A percentile compares a stretch with the other conserved stretches of the same genome.
Conservation (phyloP, 2,329 filamentous ascomycete species). For the Fusarium sp. region DNA sequence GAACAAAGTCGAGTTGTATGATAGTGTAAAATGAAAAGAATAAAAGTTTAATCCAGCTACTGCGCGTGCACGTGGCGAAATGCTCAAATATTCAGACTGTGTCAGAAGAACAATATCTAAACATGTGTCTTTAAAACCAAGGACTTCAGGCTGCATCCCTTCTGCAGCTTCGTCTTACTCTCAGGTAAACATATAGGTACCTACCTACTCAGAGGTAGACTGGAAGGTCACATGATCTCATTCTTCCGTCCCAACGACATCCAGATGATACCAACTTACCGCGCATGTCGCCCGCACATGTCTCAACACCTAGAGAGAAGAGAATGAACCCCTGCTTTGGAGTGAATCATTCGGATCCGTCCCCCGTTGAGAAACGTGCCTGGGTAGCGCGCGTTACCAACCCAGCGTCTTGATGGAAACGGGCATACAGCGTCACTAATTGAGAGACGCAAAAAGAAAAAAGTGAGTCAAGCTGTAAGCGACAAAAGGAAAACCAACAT, state of each 20-base stretch:
- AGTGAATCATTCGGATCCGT: slow-evolving; percentile 8
- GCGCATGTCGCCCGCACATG: slow-evolving; percentile 6
- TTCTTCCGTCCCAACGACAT: not conserved
- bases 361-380: slow-evolving; percentile 15
- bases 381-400: slow-evolving; percentile 5
- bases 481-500: slow-evolving; percentile 20
- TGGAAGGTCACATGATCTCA: slow-evolving; percentile 22
- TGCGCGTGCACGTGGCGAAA: not conserved
- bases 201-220: not conserved
- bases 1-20: not conserved
- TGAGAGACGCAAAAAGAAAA: slow-evolving; percentile 9
- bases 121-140: too few species aligned
- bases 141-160: too few species aligned
- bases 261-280: not conserved
- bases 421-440: slow-evolving; percentile 1
- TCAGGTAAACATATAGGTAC: not conserved
- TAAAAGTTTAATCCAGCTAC: not conserved
- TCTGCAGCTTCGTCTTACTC: too few species aligned
- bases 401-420: slow-evolving; percentile 3
- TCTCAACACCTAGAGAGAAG: slow-evolving; percentile 22
- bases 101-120: too few species aligned
- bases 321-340: not conserved
- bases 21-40: not conserved
- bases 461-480: slow-evolving; percentile 11
- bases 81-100: not conserved